Evolutionary conservation across 495 filamentous ascomycete species (phyloP).

Genomic region (Jackrogersella minutella): DNA sequence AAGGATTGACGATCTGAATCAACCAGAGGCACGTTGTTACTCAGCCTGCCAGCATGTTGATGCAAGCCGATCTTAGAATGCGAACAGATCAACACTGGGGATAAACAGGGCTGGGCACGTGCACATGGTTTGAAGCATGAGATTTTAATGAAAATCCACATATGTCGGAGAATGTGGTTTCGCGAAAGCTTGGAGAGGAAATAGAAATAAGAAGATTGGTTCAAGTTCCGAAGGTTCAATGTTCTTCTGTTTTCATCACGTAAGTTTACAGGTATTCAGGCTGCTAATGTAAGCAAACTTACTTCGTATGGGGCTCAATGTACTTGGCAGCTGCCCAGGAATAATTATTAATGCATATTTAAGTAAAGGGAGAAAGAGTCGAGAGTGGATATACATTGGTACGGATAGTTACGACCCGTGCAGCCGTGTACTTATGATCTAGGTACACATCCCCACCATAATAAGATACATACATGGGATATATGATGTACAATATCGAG

Average conservation of each 20-base stretch:
- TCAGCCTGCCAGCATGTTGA: constrained; percentile 19
- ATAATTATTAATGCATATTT: too few species aligned
- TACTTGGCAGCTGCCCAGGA: too few species aligned
- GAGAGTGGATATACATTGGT: constrained; percentile 2
- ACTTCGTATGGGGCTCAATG: too few species aligned
- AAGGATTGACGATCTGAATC: constrained; percentile 24
- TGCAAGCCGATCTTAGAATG: constrained; percentile 25
- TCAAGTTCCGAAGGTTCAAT: too few species aligned
- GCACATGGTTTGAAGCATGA: constrained; percentile 23
- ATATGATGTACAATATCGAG: too few species aligned
- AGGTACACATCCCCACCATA: constrained; percentile 8
- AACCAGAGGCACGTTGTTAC: constrained; percentile 9
- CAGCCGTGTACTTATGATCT: constrained; percentile 2
- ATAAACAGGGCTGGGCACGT: constrained; percentile 5
- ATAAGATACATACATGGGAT: neutral
- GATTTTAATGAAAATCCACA: constrained; percentile 7
- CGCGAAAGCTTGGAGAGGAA: neutral
- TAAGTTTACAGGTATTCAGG: constrained; percentile 21
- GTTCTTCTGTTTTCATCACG: constrained; percentile 9
- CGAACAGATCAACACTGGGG: constrained; percentile 24
- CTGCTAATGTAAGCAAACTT: constrained; percentile 21
- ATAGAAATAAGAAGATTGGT: constrained; percentile 1
- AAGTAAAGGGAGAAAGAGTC: too few species aligned
- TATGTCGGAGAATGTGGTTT: constrained; percentile 1
- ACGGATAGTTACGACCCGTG: constrained; percentile 18